Conservation (phyloP, 129 eudicot species). For the Dittrichia graveolens region DNA sequence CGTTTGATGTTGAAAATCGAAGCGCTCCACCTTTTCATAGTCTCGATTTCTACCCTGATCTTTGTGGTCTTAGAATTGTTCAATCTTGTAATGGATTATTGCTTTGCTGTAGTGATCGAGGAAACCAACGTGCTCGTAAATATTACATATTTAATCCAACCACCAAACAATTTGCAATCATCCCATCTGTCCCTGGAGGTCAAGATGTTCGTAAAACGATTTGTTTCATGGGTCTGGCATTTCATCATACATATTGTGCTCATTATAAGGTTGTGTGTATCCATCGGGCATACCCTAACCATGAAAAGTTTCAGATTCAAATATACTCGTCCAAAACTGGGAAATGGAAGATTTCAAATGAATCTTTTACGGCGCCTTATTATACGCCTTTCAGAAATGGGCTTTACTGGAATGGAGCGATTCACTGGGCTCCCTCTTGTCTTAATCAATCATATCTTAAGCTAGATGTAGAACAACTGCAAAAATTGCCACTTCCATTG, state of each 20-base stretch:
- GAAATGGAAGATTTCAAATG: conserved; percentile 33
- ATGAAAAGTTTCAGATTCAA: conserved; percentile 17
- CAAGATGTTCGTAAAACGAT: background rate
- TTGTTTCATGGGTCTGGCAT: conserved; percentile 8
- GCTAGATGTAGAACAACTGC: conserved; percentile 25
- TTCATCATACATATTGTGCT: conserved; percentile 16
- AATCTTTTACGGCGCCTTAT: conserved; percentile 11
- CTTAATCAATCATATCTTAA: conserved; percentile 16
- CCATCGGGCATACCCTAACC: background rate
- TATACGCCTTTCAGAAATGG: conserved; percentile 4
- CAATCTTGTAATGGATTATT: conserved; percentile 20
- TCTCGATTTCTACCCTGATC: background rate
- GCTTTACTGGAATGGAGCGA: conserved; percentile 37
- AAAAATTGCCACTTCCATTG: conserved; percentile 20
- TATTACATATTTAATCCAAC: conserved; percentile 5
- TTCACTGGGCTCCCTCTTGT: conserved; percentile 37
- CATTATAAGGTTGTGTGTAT: conserved; percentile 15
- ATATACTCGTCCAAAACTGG: conserved; percentile 29
- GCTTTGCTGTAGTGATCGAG: background rate
- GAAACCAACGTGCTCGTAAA: background rate
- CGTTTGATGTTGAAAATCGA: conserved; percentile 15
- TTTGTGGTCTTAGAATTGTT: background rate
- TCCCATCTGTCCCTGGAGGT: background rate
- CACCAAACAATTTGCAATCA: background rate
- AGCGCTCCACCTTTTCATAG: background rate